phyloP scores from a whole-genome alignment of 2,329 filamentous ascomycete species.

The Alternaria sp. region DNA sequence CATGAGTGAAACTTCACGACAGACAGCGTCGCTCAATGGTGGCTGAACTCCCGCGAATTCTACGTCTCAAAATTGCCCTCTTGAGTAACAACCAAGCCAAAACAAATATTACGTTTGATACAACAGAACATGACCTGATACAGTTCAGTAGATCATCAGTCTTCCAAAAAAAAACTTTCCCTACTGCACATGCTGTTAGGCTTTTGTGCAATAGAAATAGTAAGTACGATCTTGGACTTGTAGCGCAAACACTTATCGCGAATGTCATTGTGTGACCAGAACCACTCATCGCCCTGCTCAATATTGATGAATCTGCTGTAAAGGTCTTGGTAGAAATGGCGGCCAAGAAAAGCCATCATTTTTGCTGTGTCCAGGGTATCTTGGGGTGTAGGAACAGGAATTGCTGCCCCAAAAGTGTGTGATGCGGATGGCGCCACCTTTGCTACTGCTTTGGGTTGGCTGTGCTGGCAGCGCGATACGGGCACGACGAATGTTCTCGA shows the following conservation, averaged over 20 bases:
- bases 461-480: constrained; percentile 37
- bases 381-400: constrained; percentile 28
- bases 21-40: no score
- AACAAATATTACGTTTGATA: not conserved
- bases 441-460: constrained; percentile 18
- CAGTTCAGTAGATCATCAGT: constrained; percentile 5
- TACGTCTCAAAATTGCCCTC: not conserved
- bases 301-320: constrained; percentile 32
- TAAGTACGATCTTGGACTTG: constrained; percentile 40
- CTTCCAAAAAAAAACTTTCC: constrained; percentile 31
- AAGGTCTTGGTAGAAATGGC: constrained; percentile 39
- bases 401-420: constrained; percentile 16
- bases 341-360: constrained; percentile 41
- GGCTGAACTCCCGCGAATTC: not conserved
- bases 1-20: not conserved
- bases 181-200: constrained; percentile 15
- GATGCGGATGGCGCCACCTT: constrained; percentile 17
- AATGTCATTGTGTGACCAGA: constrained; percentile 36
- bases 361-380: constrained; percentile 32
- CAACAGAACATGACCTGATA: not conserved
- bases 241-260: constrained; percentile 36
- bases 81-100: not conserved
- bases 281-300: constrained; percentile 38
- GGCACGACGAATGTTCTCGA: constrained; percentile 40
- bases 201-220: constrained; percentile 38